phyloP scores from a whole-genome alignment of 2,329 filamentous ascomycete genomes.

The Epichloe amarillans region DNA sequence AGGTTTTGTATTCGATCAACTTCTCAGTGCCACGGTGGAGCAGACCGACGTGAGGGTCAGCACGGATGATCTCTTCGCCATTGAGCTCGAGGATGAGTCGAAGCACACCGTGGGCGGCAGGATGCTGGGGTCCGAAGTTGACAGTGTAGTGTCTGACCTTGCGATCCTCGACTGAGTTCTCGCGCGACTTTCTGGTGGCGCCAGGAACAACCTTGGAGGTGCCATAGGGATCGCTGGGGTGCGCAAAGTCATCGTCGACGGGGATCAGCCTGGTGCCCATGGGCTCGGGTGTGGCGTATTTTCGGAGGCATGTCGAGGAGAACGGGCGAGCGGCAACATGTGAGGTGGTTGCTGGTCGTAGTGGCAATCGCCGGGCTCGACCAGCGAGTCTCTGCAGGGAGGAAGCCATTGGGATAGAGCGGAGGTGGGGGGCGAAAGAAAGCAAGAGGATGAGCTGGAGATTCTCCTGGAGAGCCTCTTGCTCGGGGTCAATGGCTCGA shows the following conservation, averaged over 20 bases:
- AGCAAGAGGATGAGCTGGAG: constrained; percentile 15
- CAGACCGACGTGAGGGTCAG: constrained; percentile 92
- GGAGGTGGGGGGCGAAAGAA: constrained; percentile 16
- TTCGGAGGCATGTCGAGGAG: constrained; percentile 50
- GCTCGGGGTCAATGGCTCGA: constrained; percentile 23
- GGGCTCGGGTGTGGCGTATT: constrained; percentile 43
- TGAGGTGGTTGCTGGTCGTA: constrained; percentile 28
- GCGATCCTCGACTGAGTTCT: constrained; percentile 43
- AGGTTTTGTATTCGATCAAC: constrained; percentile 99
- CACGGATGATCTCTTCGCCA: constrained; percentile 92
- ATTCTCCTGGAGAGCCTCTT: constrained; percentile 22
- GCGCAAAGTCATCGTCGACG: constrained; percentile 50
- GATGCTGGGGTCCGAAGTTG: constrained; percentile 98
- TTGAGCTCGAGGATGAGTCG: constrained; percentile 94
- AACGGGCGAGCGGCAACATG: constrained; percentile 41
- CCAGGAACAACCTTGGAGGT: constrained; percentile 28
- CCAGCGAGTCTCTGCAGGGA: constrained; percentile 60
- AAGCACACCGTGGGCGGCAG: constrained; percentile 94
- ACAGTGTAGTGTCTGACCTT: constrained; percentile 99
- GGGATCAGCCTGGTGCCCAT: constrained; percentile 48
- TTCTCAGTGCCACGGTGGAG: constrained; percentile 97
- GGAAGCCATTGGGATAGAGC: constrained; percentile 40
- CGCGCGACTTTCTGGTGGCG: constrained; percentile 31
- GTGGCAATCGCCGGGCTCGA: constrained; percentile 53
- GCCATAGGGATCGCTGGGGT: constrained; percentile 37